Evolutionary conservation across 176 grass and related monocot genomes (phyloP), one percentile per base, ranked within the genome.

Genomic region (Melocanna baccifera): DNA sequence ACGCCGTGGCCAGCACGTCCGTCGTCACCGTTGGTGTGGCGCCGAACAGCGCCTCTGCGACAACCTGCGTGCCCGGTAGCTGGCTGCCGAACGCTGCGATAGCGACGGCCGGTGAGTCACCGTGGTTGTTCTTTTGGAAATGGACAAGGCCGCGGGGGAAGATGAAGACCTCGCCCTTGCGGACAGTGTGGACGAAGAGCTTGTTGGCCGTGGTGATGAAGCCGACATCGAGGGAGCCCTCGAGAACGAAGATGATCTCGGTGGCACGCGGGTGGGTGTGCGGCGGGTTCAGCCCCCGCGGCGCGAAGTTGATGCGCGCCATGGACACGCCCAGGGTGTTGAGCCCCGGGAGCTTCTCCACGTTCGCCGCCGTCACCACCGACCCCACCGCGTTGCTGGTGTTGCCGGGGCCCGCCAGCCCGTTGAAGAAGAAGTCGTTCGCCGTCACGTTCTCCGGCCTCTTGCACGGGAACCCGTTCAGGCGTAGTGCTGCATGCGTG

Each of bases 251-350:
- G n/a, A n/a, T n/a, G n/a, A n/a, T n/a, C n/a, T n/a, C n/a, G n/a
- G n/a, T n/a, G n/a, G n/a, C n/a, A n/a, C n/a, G n/a, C n/a, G n/a
- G n/a, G n/a, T n/a, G n/a, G n/a, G n/a, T n/a, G n/a, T n/a, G n/a
- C n/a, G n/a, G n/a, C n/a, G n/a, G n/a, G n/a, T n/a, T n/a, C n/a
- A n/a, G n/a, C n/a, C n/a, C 57, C n/a, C n/a, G n/a, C 28, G 90
- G 78, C 11, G 94, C 94, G 42, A 75, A 97, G 91, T 97, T 82
- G 5, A 76, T 45, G 22, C 87, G 94, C 68, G 87, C 80, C 85
- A 97, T 84, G 75, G 94, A 93, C 26, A 97, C 82, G 14, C 91
- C 91, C 3, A 94, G 1, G 0, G 94, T 91, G 85, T 97, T 94
- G 2, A 94, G 82, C 4, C 57, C 94, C 3, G 89, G 91, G 74